Evolutionary conservation across 371 early-diverging fungal genomes (phyloP).

Genomic region (Mucor circinelloides): DNA sequence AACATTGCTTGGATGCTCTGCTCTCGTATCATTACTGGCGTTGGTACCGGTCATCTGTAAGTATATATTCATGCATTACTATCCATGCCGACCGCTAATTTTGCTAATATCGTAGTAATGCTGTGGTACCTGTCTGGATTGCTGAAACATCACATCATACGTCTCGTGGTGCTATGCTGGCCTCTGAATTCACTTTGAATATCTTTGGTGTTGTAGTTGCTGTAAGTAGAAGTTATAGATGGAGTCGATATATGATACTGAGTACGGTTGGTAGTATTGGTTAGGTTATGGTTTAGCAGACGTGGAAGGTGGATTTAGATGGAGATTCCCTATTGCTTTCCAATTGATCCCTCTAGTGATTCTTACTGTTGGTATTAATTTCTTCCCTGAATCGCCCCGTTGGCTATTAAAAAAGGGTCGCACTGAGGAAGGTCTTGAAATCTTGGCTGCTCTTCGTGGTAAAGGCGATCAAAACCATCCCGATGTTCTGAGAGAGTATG

Average conservation of each 20-base stretch:
- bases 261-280: conserved; percentile 32
- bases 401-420: conserved; percentile 43
- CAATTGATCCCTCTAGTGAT: conserved; percentile 42
- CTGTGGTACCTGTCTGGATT: conserved; percentile 49
- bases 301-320: conserved; percentile 39
- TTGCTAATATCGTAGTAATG: conserved; percentile 24
- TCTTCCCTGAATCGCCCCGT: conserved; percentile 43
- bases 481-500: conserved; percentile 35
- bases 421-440: conserved; percentile 38
- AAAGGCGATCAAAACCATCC: conserved; percentile 38
- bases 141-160: conserved; percentile 46
- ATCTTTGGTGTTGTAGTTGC: conserved; percentile 52
- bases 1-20: conserved; percentile 50
- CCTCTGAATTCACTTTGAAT: conserved; percentile 47
- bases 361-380: conserved; percentile 36
- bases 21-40: conserved; percentile 47
- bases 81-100: neutral
- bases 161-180: conserved; percentile 43
- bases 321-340: conserved; percentile 49
- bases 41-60: conserved; percentile 51
- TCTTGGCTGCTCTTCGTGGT: conserved; percentile 43
- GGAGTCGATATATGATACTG: neutral
- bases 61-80: conserved; percentile 2
- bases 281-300: conserved; percentile 42
- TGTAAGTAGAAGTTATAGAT: conserved; percentile 10